A percentile compares a stretch with the other conserved stretches of the same genome.
These are phyloP conservation scores for Ganoderma lingzhi DNA, from an alignment of 1,284 basidiomycete genomes.

Conservation along the genomic window DNA sequence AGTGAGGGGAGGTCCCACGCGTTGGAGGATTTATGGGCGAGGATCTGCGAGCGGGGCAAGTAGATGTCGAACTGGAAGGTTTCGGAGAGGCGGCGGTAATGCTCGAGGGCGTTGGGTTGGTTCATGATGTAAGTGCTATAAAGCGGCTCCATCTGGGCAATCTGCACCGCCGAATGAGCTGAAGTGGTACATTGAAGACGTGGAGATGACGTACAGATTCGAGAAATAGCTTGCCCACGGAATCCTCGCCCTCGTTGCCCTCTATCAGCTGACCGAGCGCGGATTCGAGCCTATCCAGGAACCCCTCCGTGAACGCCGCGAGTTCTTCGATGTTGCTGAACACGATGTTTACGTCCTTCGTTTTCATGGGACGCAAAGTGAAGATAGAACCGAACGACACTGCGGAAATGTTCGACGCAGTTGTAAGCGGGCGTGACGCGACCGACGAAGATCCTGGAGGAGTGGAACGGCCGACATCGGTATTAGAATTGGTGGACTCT, in stretches of 20 bases:
- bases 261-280: constrained; percentile 54
- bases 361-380: constrained; percentile 61
- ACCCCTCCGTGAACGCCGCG: constrained; percentile 74
- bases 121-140: constrained; percentile 91
- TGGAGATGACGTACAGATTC: constrained; percentile 35
- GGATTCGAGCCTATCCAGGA: constrained; percentile 63
- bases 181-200: too few species aligned
- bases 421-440: constrained; percentile 60
- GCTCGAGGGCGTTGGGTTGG: constrained; percentile 80
- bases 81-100: constrained; percentile 63
- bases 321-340: constrained; percentile 87
- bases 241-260: constrained; percentile 68
- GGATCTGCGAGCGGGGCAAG: constrained; percentile 71
- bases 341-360: constrained; percentile 76
- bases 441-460: constrained; percentile 47
- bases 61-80: constrained; percentile 70
- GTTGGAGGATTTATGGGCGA: constrained; percentile 82
- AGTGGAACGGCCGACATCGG: constrained; percentile 37
- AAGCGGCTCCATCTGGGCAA: constrained; percentile 78
- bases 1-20: constrained; percentile 95
- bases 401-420: constrained; percentile 59
- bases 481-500: constrained; percentile 44
- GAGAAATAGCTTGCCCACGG: constrained; percentile 82
- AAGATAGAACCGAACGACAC: constrained; percentile 42
- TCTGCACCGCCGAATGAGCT: constrained; percentile 60